Evolutionary conservation across 176 grass and related monocot genomes (phyloP).

Genomic region (Elymus sibiricus): DNA sequence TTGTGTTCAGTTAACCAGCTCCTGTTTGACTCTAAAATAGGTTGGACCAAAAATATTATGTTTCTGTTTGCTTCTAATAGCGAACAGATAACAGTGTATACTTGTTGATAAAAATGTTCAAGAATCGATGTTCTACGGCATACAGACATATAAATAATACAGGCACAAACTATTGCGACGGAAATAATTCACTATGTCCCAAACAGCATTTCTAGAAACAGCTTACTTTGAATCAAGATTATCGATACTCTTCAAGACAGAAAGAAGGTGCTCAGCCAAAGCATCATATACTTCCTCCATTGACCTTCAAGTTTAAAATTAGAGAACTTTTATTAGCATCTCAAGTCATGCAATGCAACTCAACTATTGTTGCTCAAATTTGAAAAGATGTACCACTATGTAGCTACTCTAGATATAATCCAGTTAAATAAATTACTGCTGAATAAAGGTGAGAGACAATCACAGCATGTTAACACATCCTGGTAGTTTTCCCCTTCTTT

Average conservation of each 20-base stretch:
- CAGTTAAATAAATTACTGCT: neutral
- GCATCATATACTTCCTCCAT: conserved; percentile 81
- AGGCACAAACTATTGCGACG: neutral
- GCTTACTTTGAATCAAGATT: conserved; percentile 73
- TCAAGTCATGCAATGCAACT: conserved; percentile 7
- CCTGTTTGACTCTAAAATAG: neutral
- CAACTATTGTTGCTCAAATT: conserved; percentile 8
- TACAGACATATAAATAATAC: neutral
- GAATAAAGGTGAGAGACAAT: neutral
- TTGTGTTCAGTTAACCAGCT: neutral
- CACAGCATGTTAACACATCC: neutral
- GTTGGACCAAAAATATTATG: neutral
- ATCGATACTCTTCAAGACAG: conserved; percentile 35
- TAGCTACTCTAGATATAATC: neutral
- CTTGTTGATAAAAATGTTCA: neutral
- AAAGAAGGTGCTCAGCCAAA: conserved; percentile 75
- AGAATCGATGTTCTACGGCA: neutral
- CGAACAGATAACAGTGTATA: neutral
- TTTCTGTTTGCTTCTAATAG: neutral
- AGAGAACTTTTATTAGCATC: conserved; percentile 7
- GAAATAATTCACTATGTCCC: neutral
- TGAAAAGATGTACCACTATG: neutral
- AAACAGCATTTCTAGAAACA: neutral
- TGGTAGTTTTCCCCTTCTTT: neutral
- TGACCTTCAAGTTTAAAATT: conserved; percentile 49